Conservation (phyloP, 1,284 basidiomycete genomes). For the Trichosporon asahii region DNA sequence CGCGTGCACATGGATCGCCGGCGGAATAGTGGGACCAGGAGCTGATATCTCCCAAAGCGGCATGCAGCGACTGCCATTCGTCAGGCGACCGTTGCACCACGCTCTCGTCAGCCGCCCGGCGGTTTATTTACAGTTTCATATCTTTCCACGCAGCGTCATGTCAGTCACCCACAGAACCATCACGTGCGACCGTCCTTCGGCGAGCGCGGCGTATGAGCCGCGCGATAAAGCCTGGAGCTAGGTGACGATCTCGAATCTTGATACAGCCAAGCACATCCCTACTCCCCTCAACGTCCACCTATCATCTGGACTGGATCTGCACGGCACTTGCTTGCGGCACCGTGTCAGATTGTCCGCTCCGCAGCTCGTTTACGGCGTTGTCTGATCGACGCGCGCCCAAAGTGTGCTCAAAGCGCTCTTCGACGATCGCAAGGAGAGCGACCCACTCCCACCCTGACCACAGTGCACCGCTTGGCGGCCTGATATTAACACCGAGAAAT, state of each 20-base stretch:
- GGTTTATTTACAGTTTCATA: background rate
- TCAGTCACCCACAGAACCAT: background rate
- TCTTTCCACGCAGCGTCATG: background rate
- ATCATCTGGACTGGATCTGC: background rate
- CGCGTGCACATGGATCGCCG: background rate
- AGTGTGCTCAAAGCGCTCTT: too few relatives aligned
- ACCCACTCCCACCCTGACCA: too few relatives aligned
- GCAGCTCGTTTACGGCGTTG: too few relatives aligned
- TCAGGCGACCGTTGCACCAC: background rate
- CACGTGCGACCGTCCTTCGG: background rate
- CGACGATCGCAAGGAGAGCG: too few relatives aligned
- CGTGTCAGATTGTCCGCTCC: background rate
- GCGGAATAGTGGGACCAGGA: background rate
- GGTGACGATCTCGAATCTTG: background rate
- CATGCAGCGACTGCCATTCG: background rate
- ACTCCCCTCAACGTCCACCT: background rate
- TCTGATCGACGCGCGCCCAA: too few relatives aligned
- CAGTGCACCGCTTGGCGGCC: too few relatives aligned
- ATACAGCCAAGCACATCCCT: background rate
- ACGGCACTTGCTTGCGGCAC: background rate
- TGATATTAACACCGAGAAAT: too few relatives aligned
- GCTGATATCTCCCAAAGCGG: background rate
- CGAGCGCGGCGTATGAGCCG: background rate
- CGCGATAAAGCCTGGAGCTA: background rate
- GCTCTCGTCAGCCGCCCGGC: background rate